A percentile compares a stretch with the other conserved stretches of the same genome.
Evolutionary conservation across 2,329 filamentous ascomycete species (phyloP).

Genomic region (Penicillium hordei): DNA sequence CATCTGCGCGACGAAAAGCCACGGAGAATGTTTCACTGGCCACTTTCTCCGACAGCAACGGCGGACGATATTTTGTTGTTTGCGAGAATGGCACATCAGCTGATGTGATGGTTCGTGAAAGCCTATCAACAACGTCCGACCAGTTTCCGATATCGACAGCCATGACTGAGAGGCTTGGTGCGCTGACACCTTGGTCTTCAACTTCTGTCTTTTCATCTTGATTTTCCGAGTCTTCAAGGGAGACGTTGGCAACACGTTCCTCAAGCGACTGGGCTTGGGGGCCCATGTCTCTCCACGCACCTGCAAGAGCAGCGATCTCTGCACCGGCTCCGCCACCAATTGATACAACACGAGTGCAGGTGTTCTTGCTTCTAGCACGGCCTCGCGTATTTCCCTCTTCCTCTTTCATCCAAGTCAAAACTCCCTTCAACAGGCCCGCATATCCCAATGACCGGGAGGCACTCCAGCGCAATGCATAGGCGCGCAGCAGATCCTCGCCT

Average conservation of each 20-base stretch:
- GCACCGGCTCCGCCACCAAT: conserved; percentile 66
- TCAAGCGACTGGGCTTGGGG: conserved; percentile 12
- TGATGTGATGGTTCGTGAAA: conserved; percentile 57
- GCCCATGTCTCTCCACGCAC: conserved; percentile 47
- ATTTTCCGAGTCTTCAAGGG: conserved; percentile 15
- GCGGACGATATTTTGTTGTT: conserved; percentile 31
- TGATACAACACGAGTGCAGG: conserved; percentile 49
- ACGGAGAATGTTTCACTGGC: conserved; percentile 28
- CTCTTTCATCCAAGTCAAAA: conserved; percentile 27
- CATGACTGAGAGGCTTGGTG: conserved; percentile 48
- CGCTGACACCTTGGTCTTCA: background rate
- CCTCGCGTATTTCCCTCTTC: background rate
- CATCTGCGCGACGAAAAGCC: conserved; percentile 52
- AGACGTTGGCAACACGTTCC: conserved; percentile 16
- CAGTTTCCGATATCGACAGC: conserved; percentile 85
- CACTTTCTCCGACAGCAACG: conserved; percentile 21
- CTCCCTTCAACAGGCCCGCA: conserved; percentile 55
- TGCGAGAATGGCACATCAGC: conserved; percentile 30
- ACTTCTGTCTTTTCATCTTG: background rate
- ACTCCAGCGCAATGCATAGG: conserved; percentile 89
- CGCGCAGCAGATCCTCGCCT: conserved; percentile 67
- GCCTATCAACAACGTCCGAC: conserved; percentile 59
- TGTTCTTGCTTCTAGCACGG: background rate
- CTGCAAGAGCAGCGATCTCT: conserved; percentile 65
- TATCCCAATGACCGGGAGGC: conserved; percentile 83